These are phyloP conservation scores for Neonectria hederae DNA, from an alignment of 2,329 filamentous ascomycete genomes.

Conservation along the genomic window DNA sequence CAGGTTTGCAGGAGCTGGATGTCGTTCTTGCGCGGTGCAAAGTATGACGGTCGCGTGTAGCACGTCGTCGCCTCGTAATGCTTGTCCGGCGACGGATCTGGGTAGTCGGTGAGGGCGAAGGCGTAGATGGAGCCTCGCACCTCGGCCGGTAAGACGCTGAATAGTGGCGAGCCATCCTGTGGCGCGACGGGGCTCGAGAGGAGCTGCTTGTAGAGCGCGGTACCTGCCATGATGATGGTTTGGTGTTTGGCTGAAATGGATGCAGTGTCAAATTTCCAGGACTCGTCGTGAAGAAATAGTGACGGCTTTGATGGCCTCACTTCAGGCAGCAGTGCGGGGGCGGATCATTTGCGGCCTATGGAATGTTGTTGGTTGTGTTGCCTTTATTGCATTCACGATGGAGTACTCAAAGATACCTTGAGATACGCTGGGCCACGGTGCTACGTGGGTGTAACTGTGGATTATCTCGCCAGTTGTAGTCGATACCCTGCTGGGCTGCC, in stretches of 20 bases:
- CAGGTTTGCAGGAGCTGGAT: conserved; percentile 54
- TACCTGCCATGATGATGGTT: background rate
- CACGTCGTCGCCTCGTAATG: conserved; percentile 46
- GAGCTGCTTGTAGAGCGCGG: conserved; percentile 10
- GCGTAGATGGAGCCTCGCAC: conserved; percentile 59
- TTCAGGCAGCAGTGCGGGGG: conserved; percentile 12
- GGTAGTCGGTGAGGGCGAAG: conserved; percentile 50
- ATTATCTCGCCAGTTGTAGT: too few relatives aligned
- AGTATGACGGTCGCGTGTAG: conserved; percentile 54
- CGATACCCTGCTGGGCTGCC: too few relatives aligned
- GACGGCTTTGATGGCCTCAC: background rate
- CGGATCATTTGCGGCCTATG: background rate
- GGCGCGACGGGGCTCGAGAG: background rate
- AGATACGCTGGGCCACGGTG: background rate
- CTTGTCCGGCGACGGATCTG: conserved; percentile 41
- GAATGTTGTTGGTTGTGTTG: background rate
- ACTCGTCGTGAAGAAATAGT: background rate
- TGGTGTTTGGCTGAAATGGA: background rate
- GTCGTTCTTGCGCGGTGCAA: conserved; percentile 48
- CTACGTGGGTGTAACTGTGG: background rate
- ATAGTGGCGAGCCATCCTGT: conserved; percentile 44
- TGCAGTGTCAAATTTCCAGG: background rate
- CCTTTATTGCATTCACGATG: background rate
- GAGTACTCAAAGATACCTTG: background rate
- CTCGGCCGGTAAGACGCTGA: conserved; percentile 56